Evolutionary conservation across 192 early-diverging fungal species (phyloP).

Genomic region (Coemansia sp.): DNA sequence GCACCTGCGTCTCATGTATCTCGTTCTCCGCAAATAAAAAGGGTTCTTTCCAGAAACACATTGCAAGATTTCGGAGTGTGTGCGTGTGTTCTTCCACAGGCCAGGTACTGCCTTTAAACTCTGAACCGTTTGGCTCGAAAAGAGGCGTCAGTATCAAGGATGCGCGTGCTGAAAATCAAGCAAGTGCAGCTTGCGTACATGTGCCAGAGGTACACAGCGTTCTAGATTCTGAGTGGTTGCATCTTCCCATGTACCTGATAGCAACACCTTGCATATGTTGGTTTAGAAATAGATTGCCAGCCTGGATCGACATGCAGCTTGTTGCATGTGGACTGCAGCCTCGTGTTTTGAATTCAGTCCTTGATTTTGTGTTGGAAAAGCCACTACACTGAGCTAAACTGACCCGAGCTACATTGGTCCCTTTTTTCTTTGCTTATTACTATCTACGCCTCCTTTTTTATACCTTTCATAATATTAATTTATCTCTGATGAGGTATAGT

Average conservation of each 20-base stretch:
- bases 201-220: background rate
- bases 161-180: background rate
- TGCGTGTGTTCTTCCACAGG: too few relatives aligned
- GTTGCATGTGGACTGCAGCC: background rate
- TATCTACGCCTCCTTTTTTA: background rate
- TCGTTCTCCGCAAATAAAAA: background rate
- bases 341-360: background rate
- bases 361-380: background rate
- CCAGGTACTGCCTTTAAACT: background rate
- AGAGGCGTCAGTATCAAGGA: background rate
- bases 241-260: background rate
- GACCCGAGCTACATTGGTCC: background rate
- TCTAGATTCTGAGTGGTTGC: background rate
- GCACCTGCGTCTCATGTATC: background rate
- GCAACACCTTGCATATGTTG: background rate
- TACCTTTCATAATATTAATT: slow-evolving; percentile 2
- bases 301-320: background rate
- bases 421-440: background rate
- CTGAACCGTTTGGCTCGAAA: background rate
- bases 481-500: background rate
- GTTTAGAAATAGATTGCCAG: background rate
- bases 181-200: background rate
- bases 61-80: too few relatives aligned
- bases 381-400: background rate
- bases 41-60: background rate